Evolutionary conservation across 208 protist species (phyloP), one percentile per base, ranked within the genome.

Genomic region (Acanthamoeba healyi): DNA sequence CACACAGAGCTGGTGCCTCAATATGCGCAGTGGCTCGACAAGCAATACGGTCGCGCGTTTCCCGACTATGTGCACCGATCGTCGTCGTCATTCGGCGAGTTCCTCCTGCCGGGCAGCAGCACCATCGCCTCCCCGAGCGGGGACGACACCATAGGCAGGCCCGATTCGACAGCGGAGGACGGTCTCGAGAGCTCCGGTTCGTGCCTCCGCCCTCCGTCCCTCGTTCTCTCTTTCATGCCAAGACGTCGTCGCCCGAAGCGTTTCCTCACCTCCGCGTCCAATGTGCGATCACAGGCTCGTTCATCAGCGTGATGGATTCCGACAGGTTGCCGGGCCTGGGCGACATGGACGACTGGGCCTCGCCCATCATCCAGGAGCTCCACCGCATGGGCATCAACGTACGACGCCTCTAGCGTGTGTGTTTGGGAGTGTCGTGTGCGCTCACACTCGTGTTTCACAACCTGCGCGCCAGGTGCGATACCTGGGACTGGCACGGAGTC

Each of bases 331-430:
- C 42, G 22, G 72, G 42, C 7, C 5, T 82, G 72, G 72, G 72
- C 2, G 82, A 90, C 34, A 34, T 72, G 51, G 58, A 90, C 51
- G 82, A 90, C 34, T 90, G 82, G 82, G 82, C 82, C 4, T 72
- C 82, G 29, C 82, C 82, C 19, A 90, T 90, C 51, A 90, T 90
- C 26, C 82, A 90, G 51, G 54, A 90, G 34, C 19, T 90, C 12
- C 82, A 90, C 38, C 82, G 82, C 58, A 90, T 90, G 82, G 82
- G 82, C 42, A 90, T 90, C 58, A 90, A 90, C 51, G 82, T 90
- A 90, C 49, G n/a, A n/a, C n/a, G 82, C n/a, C 19, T 49, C 14
- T 19, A 79, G 10, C 24, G 7, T 22, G 54, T 22, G 2, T 24
- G 24, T 26, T 61, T 61, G 54, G 5, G 54, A 6, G 22, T 15